Evolutionary conservation across 2,329 filamentous ascomycete genomes (phyloP).

Genomic region (Fusarium sp.): DNA sequence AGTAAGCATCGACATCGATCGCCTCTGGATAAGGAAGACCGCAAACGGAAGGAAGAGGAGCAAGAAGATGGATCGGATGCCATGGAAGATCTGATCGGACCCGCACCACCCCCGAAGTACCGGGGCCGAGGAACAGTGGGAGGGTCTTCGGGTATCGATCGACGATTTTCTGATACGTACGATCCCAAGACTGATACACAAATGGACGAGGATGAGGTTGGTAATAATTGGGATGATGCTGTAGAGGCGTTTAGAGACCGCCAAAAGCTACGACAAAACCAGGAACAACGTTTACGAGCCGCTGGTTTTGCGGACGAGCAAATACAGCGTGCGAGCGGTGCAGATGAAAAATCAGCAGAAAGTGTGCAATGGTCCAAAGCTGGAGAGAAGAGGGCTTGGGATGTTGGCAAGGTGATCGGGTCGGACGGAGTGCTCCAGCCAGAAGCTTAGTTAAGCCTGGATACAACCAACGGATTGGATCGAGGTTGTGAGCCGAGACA

Average conservation of each 20-base stretch:
- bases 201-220: constrained; percentile 59
- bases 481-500: constrained; percentile 14
- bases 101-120: constrained; percentile 66
- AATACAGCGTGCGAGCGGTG: constrained; percentile 71
- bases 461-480: constrained; percentile 11
- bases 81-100: constrained; percentile 81
- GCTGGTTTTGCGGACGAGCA: constrained; percentile 84
- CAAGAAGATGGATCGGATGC: constrained; percentile 70
- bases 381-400: constrained; percentile 74
- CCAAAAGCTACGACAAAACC: constrained; percentile 80
- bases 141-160: constrained; percentile 77
- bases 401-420: constrained; percentile 62
- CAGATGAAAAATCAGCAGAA: constrained; percentile 68
- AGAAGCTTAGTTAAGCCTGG: constrained; percentile 21
- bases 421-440: constrained; percentile 23
- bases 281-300: constrained; percentile 78
- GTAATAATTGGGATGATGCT: constrained; percentile 82
- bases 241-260: constrained; percentile 83
- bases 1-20: constrained; percentile 53
- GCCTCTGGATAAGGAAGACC: constrained; percentile 29
- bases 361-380: constrained; percentile 79
- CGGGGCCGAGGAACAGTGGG: constrained; percentile 78
- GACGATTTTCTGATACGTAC: constrained; percentile 79
- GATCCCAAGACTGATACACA: constrained; percentile 69
- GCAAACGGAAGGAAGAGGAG: constrained; percentile 29